Base-by-base conservation (phyloP, 148 eudicot genomes). In the Spergularia bocconei region DNA sequence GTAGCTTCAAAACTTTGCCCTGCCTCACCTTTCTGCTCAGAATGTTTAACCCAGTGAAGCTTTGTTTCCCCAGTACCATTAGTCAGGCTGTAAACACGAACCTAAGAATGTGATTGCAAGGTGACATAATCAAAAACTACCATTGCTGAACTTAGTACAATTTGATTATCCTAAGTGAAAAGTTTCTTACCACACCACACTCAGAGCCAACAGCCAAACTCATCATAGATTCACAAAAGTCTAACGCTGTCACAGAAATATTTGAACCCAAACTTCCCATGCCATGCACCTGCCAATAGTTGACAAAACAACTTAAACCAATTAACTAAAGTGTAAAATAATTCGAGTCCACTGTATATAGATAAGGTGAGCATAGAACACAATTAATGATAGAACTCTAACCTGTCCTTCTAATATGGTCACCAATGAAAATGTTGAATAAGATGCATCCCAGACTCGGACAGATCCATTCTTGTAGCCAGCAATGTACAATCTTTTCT, bases 391-490 rank as follows among this genome's bases (percentile, higher is more conserved):
- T 61, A 44, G 56, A 71, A n/a, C 64, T 71, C 88, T 74, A 69
- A 89, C 95, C 91, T 82, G 81, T 48, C 80, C 81, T 74, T 80
- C 81, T 50, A 87, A 70, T 73, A 79, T 70, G 64, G 79, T 83
- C 71, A 87, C 78, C 67, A 83, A 89, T 36, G 78, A 64, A 41
- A 89, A 81, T 73, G 81, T 84, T 63, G 91, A 88, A 74, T 72
- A 71, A 73, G 88, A 79, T 77, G 89, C 91, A 85, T 91, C 87
- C 93, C 93, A 91, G 48, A 91, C 71, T 61, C 87, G 85, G 63
- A 91, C 86, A 67, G 91, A 83, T 84, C 96, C 96, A 87, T 91
- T 90, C 78, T 79, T 77, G 81, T 85, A 87, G 75, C 96, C 93
- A 62, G 83, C 85, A 67, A 87, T 78, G 74, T 81, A 91, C 29